Evolutionary conservation across 23 red algal genomes (phyloP), one percentile per base, ranked within the genome.

Genomic region (Cyanidioschyzon merolae): DNA sequence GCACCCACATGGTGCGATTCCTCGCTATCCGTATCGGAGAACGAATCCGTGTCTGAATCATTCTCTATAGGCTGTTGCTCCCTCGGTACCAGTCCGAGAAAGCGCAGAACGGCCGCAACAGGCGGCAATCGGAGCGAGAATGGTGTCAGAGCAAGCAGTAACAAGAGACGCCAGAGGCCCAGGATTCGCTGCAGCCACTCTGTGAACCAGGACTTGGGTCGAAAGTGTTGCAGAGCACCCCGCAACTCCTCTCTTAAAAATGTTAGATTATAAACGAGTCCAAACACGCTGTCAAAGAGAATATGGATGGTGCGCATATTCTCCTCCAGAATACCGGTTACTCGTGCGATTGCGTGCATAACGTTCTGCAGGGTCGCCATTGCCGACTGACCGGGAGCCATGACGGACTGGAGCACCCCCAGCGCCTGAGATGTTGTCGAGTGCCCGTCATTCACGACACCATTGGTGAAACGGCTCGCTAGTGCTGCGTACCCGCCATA

Each of bases 291-390:
- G 37, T 83, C 77, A 39, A 98, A 91, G 25, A 98, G 68, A 57
- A 98, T 81, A 83, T 91, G 88, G 39, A 98, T 68, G 83, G 88
- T 86, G 50, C 94, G 84, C 37, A 98, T 80, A n/a, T 88, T 77
- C 59, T 98, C 94, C 57, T 98, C 94, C 32, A 98, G 58, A 75
- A 98, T 79, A 35, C 88, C 86, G 7, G 94, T 90, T 17, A 98
- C 76, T 12, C 94, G 83, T 1, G 94, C 94, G 39, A 98, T 84
- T 34, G 84, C 67, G 36, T 87, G 79, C 88, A 98, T 91, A 24
- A 85, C 88, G 21, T 86, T 57, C 39, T 98, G 94, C 68, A 98
- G 36, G 27, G 75, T 57, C 1, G 76, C 36, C 30, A 86, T 57
- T 32, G 68, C 41, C 39, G 34, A 54, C 71, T 75, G 59, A 27